A percentile compares a stretch with the other conserved stretches of the same genome.
Evolutionary conservation across 768 basidiomycete genomes (phyloP).

Genomic region (Sporobolomyces roseus): DNA sequence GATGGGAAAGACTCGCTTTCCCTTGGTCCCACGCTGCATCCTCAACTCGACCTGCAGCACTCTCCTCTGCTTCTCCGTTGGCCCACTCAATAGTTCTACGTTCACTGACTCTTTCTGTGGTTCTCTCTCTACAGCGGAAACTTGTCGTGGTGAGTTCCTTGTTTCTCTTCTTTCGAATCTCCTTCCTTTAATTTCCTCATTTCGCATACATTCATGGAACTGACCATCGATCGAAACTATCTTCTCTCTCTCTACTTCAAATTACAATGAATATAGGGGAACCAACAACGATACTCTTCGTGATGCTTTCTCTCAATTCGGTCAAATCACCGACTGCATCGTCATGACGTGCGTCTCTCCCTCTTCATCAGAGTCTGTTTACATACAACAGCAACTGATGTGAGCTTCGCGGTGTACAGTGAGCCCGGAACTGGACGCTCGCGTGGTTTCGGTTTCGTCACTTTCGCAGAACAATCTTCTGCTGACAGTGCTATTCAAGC

Average conservation of each 20-base stretch:
- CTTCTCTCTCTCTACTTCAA: neutral
- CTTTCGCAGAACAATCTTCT: slow-evolving; percentile 74
- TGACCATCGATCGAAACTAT: too few relatives aligned
- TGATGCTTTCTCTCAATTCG: slow-evolving; percentile 74
- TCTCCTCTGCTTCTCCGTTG: neutral
- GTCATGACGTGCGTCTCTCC: slow-evolving; percentile 77
- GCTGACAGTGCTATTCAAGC: slow-evolving; percentile 87
- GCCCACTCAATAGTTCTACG: too few relatives aligned
- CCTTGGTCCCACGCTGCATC: neutral
- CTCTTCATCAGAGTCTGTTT: slow-evolving; percentile 1
- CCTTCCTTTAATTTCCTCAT: neutral
- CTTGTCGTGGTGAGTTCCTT: slow-evolving; percentile 39
- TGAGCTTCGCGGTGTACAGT: slow-evolving; percentile 1
- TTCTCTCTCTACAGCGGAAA: slow-evolving; percentile 17
- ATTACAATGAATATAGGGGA: slow-evolving; percentile 12
- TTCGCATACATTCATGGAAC: neutral
- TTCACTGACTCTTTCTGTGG: neutral
- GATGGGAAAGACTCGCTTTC: neutral
- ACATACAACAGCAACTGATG: neutral
- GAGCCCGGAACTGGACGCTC: slow-evolving; percentile 96
- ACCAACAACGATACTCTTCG: slow-evolving; percentile 89
- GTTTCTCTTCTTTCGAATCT: neutral
- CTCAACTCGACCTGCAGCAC: neutral
- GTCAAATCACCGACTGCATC: slow-evolving; percentile 57
- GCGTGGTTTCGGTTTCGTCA: slow-evolving; percentile 87